Evolutionary conservation across 768 basidiomycete genomes (phyloP).

Genomic region (Calocera viscosa): DNA sequence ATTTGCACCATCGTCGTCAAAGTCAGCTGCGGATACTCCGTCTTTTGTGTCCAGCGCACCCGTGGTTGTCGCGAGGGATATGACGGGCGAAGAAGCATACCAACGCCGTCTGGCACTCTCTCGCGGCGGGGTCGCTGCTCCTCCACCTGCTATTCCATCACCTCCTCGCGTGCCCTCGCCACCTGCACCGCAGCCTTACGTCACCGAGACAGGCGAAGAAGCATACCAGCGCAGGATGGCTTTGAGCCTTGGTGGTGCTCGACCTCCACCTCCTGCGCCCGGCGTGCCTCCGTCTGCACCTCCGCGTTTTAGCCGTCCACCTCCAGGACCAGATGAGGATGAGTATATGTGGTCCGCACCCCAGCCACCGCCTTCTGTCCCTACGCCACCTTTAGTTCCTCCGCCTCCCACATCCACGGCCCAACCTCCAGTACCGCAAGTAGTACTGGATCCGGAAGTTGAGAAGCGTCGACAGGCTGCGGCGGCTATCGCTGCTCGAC

Average conservation of each 20-base stretch:
- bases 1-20: background rate
- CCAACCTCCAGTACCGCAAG: slow-evolving; percentile 35
- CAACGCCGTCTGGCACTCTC: slow-evolving; percentile 64
- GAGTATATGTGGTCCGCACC: background rate
- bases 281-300: slow-evolving; percentile 7
- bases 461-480: slow-evolving; percentile 46
- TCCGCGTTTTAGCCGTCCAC: background rate
- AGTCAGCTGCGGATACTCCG: slow-evolving; percentile 16
- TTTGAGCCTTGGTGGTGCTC: slow-evolving; percentile 33
- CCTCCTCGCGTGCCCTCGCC: slow-evolving; percentile 3
- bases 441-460: slow-evolving; percentile 50
- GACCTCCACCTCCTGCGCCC: slow-evolving; percentile 17
- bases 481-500: slow-evolving; percentile 67
- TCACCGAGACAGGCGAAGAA: slow-evolving; percentile 49
- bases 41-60: slow-evolving; percentile 27
- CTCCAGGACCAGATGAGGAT: background rate
- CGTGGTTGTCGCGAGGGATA: slow-evolving; percentile 29
- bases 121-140: slow-evolving; percentile 18
- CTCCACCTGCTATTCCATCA: slow-evolving; percentile 8
- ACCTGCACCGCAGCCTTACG: slow-evolving; percentile 4
- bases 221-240: slow-evolving; percentile 52
- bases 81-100: slow-evolving; percentile 71
- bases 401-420: slow-evolving; percentile 22
- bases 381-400: slow-evolving; percentile 21
- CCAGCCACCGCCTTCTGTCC: slow-evolving; percentile 21